Evolutionary conservation across 2,329 filamentous ascomycete species (phyloP).

Genomic region (Verticillium zaregamsianum): DNA sequence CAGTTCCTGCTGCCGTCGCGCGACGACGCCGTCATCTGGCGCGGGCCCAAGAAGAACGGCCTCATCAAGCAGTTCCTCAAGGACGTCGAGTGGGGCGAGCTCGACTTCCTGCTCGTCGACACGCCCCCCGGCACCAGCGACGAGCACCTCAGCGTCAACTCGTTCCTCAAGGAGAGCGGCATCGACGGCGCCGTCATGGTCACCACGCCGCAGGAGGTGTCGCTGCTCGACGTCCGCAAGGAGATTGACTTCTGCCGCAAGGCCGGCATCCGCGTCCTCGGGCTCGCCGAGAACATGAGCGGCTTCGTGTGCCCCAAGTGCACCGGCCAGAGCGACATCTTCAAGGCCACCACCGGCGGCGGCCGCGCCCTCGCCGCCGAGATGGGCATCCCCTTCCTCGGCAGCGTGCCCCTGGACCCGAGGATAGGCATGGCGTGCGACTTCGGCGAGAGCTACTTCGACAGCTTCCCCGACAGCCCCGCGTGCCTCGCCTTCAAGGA

Average conservation of each 20-base stretch:
- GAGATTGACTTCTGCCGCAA: conserved; percentile 98
- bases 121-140: conserved; percentile 94
- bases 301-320: conserved; percentile 96
- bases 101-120: conserved; percentile 91
- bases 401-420: conserved; percentile 86
- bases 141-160: conserved; percentile 92
- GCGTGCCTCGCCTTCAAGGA: conserved; percentile 76
- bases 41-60: conserved; percentile 97
- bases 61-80: conserved; percentile 97
- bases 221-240: conserved; percentile 87
- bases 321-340: conserved; percentile 77
- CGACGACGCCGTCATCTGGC: conserved; percentile 98
- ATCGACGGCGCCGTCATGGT: conserved; percentile 92
- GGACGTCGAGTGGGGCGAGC: conserved; percentile 94
- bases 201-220: conserved; percentile 92
- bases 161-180: conserved; percentile 82
- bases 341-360: conserved; percentile 86
- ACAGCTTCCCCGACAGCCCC: conserved; percentile 88
- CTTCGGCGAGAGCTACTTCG: conserved; percentile 95
- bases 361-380: conserved; percentile 76
- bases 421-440: conserved; percentile 95
- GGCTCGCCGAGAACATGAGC: conserved; percentile 96
- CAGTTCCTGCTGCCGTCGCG: conserved; percentile 92
- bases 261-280: conserved; percentile 82
- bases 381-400: conserved; percentile 83